Conservation (phyloP, 305 asterid species). For the Solanum chacoense region DNA sequence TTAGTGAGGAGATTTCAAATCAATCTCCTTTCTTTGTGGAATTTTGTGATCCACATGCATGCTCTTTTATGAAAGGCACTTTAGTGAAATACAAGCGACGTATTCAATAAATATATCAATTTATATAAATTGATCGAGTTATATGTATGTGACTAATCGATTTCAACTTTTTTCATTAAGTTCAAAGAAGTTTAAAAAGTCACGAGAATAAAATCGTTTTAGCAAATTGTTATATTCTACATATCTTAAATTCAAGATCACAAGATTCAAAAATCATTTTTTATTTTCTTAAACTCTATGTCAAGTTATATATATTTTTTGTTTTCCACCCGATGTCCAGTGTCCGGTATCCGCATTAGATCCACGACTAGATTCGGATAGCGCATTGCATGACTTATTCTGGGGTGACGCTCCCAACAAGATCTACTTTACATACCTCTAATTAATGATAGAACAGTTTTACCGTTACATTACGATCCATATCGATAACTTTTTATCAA, state of each 20-base stretch:
- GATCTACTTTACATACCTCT: background rate
- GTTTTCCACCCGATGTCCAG: too few species aligned
- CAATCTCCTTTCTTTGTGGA: background rate
- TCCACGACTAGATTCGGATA: too few species aligned
- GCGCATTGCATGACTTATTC: too few species aligned
- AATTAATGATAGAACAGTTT: too few species aligned
- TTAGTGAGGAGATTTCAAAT: background rate
- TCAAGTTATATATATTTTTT: too few species aligned
- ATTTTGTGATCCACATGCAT: background rate
- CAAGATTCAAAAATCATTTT: too few species aligned
- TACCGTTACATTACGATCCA: accelerated
- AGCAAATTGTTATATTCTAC: background rate
- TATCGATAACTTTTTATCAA: too few species aligned
- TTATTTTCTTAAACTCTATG: too few species aligned
- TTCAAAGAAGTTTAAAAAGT: background rate
- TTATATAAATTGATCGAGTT: background rate
- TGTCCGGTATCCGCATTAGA: accelerated
- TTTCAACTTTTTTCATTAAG: background rate
- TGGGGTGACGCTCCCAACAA: background rate
- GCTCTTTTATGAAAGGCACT: background rate
- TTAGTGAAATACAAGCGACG: background rate
- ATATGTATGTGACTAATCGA: background rate
- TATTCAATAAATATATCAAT: background rate
- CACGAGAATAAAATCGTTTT: background rate
- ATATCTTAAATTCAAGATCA: too few species aligned